phyloP scores from a whole-genome alignment of 805 yeast genomes.

The Sporopachydermia quercuum region DNA sequence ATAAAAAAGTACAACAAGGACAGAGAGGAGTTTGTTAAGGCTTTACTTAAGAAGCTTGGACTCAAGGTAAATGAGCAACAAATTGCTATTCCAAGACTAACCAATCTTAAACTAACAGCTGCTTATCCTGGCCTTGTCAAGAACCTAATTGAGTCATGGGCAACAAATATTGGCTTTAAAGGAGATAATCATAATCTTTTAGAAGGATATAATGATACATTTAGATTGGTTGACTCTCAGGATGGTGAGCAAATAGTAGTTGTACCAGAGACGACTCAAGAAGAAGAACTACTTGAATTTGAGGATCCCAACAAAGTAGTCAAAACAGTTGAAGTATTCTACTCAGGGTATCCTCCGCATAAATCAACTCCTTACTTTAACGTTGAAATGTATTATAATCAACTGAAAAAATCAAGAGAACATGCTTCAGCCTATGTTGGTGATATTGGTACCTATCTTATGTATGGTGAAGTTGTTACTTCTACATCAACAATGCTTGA shows the following conservation, averaged over 20 bases:
- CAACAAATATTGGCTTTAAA: constrained; percentile 21
- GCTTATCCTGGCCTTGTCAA: constrained; percentile 17
- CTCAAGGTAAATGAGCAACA: constrained; percentile 46
- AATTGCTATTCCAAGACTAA: constrained; percentile 43
- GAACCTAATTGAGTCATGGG: constrained; percentile 20
- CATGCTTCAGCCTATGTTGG: constrained; percentile 16
- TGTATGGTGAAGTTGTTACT: constrained; percentile 81
- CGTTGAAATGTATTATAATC: constrained; percentile 35
- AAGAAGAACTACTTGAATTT: constrained; percentile 17
- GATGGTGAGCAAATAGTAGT: constrained; percentile 4
- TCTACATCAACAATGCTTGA: constrained; percentile 77
- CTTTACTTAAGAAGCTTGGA: constrained; percentile 44
- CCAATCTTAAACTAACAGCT: constrained; percentile 49
- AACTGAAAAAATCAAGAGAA: constrained; percentile 22
- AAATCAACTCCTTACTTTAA: constrained; percentile 62
- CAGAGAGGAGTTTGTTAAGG: constrained; percentile 42
- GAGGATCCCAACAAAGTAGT: constrained; percentile 42
- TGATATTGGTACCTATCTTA: constrained; percentile 43
- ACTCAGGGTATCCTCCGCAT: constrained; percentile 31
- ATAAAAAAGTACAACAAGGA: constrained; percentile 29
- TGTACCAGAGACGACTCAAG: constrained; percentile 10
- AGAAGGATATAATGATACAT: constrained; percentile 40
- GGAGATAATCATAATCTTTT: constrained; percentile 25
- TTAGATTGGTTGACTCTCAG: constrained; percentile 20
- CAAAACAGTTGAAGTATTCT: constrained; percentile 39